A percentile compares a stretch with the other conserved stretches of the same genome.
Conservation (phyloP, 345 rosid genomes). For the Iberis pinnata region DNA sequence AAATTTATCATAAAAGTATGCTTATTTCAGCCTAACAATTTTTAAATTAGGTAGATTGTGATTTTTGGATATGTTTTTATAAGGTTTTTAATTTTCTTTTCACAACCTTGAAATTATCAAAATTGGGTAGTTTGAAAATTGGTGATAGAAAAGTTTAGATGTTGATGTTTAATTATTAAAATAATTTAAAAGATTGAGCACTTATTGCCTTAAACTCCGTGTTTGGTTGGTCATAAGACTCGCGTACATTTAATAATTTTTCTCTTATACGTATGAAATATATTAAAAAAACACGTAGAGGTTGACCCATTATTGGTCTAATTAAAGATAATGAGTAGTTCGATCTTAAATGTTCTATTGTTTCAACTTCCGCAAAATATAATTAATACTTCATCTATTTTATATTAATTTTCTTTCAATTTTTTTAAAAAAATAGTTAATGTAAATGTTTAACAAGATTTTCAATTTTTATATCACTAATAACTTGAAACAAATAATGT, state of each 20-base stretch:
- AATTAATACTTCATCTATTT: no score
- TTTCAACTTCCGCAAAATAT: not conserved
- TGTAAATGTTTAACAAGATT: no score
- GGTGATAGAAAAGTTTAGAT: conserved; percentile 15
- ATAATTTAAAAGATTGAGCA: conserved; percentile 3
- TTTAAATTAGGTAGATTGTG: not conserved
- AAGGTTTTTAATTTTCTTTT: no score
- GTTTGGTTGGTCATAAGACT: conserved; percentile 19
- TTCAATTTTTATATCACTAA: no score
- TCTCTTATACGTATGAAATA: not conserved
- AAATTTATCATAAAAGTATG: not conserved
- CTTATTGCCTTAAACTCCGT: conserved; percentile 20
- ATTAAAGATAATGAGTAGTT: not conserved
- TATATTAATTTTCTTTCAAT: no score
- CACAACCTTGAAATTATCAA: not conserved
- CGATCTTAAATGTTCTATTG: not conserved
- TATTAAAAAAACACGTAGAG: not conserved
- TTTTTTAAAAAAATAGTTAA: no score
- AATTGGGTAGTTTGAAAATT: conserved; percentile 15
- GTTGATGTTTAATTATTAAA: conserved; percentile 3
- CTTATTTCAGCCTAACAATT: not conserved
- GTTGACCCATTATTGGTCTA: conserved; percentile 13
- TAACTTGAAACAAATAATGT: no score
- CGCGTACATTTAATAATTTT: conserved; percentile 8
- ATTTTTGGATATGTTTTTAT: no score